Conservation (phyloP, 1,284 basidiomycete genomes). For the Agaricales sp. region DNA sequence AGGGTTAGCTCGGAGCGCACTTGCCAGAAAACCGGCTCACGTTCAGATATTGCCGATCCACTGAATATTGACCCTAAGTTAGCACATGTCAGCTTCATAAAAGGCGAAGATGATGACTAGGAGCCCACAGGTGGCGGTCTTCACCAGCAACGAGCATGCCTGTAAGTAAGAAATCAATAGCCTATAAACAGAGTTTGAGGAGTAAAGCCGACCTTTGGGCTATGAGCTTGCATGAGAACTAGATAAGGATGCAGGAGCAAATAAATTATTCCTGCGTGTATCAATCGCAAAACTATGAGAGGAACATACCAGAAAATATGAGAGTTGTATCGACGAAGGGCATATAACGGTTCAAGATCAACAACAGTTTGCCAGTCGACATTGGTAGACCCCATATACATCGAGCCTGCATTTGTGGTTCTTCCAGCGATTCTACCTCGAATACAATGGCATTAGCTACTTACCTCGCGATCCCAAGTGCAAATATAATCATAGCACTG, state of each 20-base stretch:
- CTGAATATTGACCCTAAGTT: neutral
- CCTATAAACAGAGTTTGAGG: too few relatives aligned
- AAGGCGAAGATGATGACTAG: neutral
- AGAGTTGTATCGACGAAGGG: neutral
- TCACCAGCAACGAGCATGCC: neutral
- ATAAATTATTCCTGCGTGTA: too few relatives aligned
- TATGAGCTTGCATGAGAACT: too few relatives aligned
- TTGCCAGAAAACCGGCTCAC: neutral
- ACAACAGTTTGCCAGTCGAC: neutral
- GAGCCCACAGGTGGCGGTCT: neutral
- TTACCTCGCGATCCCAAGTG: neutral
- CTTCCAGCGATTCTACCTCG: too few relatives aligned
- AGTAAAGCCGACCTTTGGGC: too few relatives aligned
- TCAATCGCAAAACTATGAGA: neutral
- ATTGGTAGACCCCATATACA: neutral
- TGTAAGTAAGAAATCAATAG: too few relatives aligned
- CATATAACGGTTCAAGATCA: neutral
- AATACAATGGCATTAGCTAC: too few relatives aligned
- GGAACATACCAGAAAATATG: neutral
- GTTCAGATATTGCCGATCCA: neutral
- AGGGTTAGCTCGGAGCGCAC: too few relatives aligned
- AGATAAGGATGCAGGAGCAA: too few relatives aligned
- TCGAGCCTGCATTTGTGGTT: too few relatives aligned
- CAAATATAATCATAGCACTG: neutral
- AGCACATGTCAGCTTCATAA: neutral